Evolutionary conservation across 1,284 basidiomycete genomes (phyloP), one percentile per base, ranked within the genome.

Genomic region (Malassezia pachydermatis): DNA sequence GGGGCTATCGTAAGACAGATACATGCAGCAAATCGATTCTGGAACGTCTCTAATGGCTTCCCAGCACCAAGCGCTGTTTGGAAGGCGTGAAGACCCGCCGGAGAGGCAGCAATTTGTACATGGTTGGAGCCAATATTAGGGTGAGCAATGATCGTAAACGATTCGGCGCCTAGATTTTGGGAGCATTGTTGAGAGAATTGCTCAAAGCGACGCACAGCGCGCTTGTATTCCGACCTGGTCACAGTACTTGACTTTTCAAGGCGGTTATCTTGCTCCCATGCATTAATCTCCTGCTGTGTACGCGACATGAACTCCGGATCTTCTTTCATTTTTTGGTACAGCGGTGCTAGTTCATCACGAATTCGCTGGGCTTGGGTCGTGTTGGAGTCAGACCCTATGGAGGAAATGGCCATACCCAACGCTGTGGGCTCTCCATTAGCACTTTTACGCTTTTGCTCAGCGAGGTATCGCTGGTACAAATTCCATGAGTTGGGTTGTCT

Each of bases 271-370:
- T 47, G 50, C 36, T 52, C 50, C 50, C 50, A 52, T 10, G 42
- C 45, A 10, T 41, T 34, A 7, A 52, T 52, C 19, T 52, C 50
- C 23, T 52, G 50, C 27, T 47, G 50, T 16, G 50, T 52, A 2
- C 50, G 38, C 23, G 20, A 30, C 36, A 52, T 24, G 20, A 52
- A 52, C 13, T 52, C 50, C 8, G 50, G 50, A 14, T 52, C 50
- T 20, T 52, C 50, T 22, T 52, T 52, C 50, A 52, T 52, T 28
- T 52, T 52, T 20, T 52, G 50, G 29, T 52, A 52, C 24, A 52
- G 41, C 5, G 50, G 50, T 30, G 50, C 50, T n/a, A 52, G 45
- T 25, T 52, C 50, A 40, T 52, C 50, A 22, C 50, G 50, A 25
- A 52, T 52, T 4, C 50, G 50, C 13, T 52, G 39, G 0, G 50